Conservation (phyloP, 495 filamentous ascomycete genomes). For the Astrothelium subdiscretum region DNA sequence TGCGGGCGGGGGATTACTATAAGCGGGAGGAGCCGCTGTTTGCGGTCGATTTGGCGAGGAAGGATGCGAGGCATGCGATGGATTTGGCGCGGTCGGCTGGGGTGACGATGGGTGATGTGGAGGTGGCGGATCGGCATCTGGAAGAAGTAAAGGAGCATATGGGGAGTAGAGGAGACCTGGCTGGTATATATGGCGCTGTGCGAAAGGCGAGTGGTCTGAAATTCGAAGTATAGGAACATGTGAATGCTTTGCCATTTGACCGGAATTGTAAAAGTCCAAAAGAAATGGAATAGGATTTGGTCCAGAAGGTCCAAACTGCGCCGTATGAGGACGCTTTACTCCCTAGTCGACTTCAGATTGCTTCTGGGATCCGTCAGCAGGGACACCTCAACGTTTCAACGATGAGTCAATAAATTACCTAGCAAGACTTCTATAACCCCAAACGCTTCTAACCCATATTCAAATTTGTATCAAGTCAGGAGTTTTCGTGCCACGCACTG, state of each 20-base stretch:
- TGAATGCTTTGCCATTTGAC: background rate
- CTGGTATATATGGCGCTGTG: constrained; percentile 70
- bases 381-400: no score
- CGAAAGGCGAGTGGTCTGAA: constrained; percentile 57
- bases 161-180: constrained; percentile 70
- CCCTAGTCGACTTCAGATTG: no score
- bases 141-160: constrained; percentile 56
- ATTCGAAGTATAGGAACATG: constrained; percentile 37
- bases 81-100: constrained; percentile 52
- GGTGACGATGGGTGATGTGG: constrained; percentile 48
- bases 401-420: no score
- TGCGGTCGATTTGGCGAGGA: constrained; percentile 73
- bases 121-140: constrained; percentile 59
- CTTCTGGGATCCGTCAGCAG: no score
- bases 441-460: no score
- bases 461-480: no score
- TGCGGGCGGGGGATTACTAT: constrained; percentile 66
- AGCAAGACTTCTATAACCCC: no score
- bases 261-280: no score
- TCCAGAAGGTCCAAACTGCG: no score
- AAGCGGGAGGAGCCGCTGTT: constrained; percentile 65
- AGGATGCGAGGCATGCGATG: constrained; percentile 71
- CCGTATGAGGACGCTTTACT: no score
- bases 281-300: no score
- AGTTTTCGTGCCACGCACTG: no score